These are phyloP conservation scores for Murraya paniculata DNA, from an alignment of 345 rosid species.

Conservation along the genomic window DNA sequence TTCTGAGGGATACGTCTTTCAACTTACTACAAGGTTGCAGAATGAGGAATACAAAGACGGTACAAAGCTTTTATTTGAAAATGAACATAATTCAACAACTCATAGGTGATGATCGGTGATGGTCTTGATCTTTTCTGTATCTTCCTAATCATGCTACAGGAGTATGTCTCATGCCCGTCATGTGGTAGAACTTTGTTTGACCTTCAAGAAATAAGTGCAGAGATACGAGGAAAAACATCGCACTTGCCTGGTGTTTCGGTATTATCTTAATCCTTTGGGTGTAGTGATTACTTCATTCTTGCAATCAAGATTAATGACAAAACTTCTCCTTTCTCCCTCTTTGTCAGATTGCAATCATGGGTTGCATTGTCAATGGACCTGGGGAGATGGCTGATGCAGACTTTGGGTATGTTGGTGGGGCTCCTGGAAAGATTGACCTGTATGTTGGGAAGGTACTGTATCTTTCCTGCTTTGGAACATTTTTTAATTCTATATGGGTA, in stretches of 20 bases:
- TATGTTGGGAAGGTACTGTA: conserved; percentile 88
- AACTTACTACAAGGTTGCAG: conserved; percentile 97
- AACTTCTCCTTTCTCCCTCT: neutral
- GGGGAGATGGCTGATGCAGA: conserved; percentile 99
- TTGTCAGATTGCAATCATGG: conserved; percentile 93
- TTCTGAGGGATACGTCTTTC: conserved; percentile 86
- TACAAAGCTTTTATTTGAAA: conserved; percentile 25
- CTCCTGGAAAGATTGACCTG: conserved; percentile 96
- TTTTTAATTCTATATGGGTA: neutral
- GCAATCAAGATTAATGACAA: neutral
- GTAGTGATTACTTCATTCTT: neutral
- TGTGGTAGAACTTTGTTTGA: conserved; percentile 97
- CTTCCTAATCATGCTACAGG: conserved; percentile 43
- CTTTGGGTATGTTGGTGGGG: conserved; percentile 94
- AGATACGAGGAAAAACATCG: conserved; percentile 84
- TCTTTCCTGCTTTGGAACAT: conserved; percentile 5
- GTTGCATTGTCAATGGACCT: conserved; percentile 97
- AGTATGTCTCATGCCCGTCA: conserved; percentile 94
- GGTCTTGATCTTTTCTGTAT: conserved; percentile 1
- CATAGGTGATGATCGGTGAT: neutral
- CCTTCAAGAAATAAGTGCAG: conserved; percentile 94
- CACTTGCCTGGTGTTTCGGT: conserved; percentile 99
- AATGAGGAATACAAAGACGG: conserved; percentile 98
- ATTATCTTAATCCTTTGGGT: conserved; percentile 20
- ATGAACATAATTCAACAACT: neutral